Conservation (phyloP, 768 basidiomycete species). For the Leucosporidium creatinivorum region DNA sequence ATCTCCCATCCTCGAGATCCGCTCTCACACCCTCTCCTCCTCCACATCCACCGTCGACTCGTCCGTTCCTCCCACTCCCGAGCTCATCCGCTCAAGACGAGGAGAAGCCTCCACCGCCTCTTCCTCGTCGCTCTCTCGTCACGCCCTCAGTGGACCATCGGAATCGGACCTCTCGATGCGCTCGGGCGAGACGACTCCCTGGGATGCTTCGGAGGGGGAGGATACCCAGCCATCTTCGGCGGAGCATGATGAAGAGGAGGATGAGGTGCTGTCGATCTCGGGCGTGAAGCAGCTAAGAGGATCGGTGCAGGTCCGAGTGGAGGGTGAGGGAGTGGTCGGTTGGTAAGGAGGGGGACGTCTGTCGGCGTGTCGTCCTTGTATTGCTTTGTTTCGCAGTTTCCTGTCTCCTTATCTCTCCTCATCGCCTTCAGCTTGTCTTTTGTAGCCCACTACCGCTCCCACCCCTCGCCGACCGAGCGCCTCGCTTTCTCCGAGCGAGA, state of each 20-base stretch:
- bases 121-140: background rate
- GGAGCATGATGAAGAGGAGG: background rate
- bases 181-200: conserved; percentile 2
- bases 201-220: conserved; percentile 10
- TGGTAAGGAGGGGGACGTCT: background rate
- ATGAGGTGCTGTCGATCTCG: background rate
- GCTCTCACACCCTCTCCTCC: background rate
- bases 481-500: no score
- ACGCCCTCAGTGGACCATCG: background rate
- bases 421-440: no score
- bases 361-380: background rate
- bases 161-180: background rate
- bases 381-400: no score
- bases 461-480: no score
- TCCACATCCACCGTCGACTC: background rate
- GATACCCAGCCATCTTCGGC: background rate
- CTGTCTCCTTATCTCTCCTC: no score
- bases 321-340: background rate
- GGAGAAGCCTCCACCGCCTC: no score
- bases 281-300: background rate
- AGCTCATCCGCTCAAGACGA: background rate
- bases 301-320: background rate
- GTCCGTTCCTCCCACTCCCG: background rate
- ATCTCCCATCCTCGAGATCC: background rate
- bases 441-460: no score